These are phyloP conservation scores for Epichloe glyceriae DNA, from an alignment of 2,329 filamentous ascomycete genomes.

Conservation along the genomic window DNA sequence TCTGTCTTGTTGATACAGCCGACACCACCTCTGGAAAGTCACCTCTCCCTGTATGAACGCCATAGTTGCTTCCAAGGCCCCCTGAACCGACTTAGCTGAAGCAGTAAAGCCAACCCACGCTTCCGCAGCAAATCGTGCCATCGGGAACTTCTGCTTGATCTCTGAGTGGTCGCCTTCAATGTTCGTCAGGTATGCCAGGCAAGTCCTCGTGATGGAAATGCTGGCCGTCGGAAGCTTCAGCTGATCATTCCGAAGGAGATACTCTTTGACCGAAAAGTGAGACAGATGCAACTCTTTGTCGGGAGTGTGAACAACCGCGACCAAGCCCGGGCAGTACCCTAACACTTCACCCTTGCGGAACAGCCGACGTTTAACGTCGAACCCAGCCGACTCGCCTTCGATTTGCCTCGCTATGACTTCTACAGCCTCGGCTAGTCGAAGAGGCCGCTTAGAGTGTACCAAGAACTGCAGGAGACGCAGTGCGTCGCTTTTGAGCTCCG, in stretches of 20 bases:
- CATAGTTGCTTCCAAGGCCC: neutral
- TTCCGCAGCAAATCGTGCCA: constrained; percentile 10
- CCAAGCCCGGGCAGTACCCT: constrained; percentile 9
- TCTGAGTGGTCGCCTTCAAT: constrained; percentile 3
- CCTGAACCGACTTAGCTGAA: constrained; percentile 3
- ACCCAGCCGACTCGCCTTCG: constrained; percentile 5
- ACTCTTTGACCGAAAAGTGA: constrained; percentile 16
- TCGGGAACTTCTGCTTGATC: constrained; percentile 8
- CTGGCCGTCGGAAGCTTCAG: constrained; percentile 4
- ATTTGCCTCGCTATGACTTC: constrained; percentile 12
- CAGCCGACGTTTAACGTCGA: constrained; percentile 6
- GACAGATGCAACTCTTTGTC: constrained; percentile 11
- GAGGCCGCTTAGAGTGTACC: constrained; percentile 7
- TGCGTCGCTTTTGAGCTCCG: constrained; percentile 4
- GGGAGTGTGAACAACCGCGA: constrained; percentile 4
- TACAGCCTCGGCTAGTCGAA: constrained; percentile 9
- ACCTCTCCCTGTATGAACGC: constrained; percentile 7
- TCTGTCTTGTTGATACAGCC: constrained; percentile 5
- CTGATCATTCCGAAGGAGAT: constrained; percentile 5
- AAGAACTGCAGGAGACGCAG: constrained; percentile 14
- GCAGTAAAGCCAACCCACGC: constrained; percentile 7
- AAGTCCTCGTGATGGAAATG: constrained; percentile 11
- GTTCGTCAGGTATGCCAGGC: constrained; percentile 11
- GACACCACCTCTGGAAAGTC: constrained; percentile 7
- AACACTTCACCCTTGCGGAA: neutral